A percentile compares a stretch with the other conserved stretches of the same genome.
These are phyloP conservation scores for Aspergillus homomorphus DNA, from an alignment of 495 filamentous ascomycete species.

Conservation along the genomic window DNA sequence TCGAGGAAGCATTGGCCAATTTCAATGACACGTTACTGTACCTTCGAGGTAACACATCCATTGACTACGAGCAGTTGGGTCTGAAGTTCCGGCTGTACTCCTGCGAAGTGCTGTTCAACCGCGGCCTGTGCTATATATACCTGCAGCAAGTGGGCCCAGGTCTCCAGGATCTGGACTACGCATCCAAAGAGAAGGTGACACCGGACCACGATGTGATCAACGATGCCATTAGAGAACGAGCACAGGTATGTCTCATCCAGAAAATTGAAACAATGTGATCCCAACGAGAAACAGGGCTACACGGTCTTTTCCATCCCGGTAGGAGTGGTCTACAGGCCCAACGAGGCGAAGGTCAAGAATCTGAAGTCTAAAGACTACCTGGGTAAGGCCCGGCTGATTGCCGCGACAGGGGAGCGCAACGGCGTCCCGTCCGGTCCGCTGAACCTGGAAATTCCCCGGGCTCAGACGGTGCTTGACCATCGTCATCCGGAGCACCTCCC, in stretches of 20 bases:
- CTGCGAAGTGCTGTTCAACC: conserved; percentile 97
- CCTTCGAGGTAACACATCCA: conserved; percentile 91
- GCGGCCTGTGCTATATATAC: conserved; percentile 96
- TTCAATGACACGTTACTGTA: conserved; percentile 98
- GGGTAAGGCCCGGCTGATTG: conserved; percentile 89
- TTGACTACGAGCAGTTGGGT: conserved; percentile 97
- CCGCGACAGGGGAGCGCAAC: conserved; percentile 67
- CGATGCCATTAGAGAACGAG: conserved; percentile 88
- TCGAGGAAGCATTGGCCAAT: conserved; percentile 95
- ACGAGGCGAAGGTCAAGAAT: conserved; percentile 97
- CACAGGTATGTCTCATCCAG: conserved; percentile 61
- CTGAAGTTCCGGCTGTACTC: conserved; percentile 95
- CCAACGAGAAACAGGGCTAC: conserved; percentile 60
- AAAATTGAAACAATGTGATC: conserved; percentile 1
- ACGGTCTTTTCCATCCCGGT: conserved; percentile 99
- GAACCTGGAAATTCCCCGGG: conserved; percentile 4
- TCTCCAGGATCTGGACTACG: conserved; percentile 86
- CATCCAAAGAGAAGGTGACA: conserved; percentile 93
- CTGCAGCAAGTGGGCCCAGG: conserved; percentile 85
- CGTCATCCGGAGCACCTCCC: conserved; percentile 76
- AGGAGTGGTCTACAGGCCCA: conserved; percentile 90
- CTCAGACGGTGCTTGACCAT: conserved; percentile 57
- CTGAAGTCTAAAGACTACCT: conserved; percentile 96
- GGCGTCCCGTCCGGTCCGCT: background rate
- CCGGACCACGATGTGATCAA: conserved; percentile 97